Evolutionary conservation across 257 asterid genomes (phyloP), one percentile per base, ranked within the genome.

Genomic region (Solanum habrochaites): DNA sequence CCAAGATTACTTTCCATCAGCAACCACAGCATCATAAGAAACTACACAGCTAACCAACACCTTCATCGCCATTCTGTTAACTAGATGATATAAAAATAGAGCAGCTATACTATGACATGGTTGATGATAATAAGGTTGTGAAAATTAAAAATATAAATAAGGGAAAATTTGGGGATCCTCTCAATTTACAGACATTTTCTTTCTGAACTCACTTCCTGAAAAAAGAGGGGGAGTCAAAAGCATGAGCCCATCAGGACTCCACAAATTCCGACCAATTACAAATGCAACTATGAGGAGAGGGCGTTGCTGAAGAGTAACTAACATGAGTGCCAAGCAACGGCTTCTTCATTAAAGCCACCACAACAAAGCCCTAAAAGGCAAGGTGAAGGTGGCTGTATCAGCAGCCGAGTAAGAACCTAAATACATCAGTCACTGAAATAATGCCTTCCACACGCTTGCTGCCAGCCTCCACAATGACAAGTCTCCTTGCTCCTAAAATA

Each of bases 401-500:
- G 86, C 93, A 91, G 83, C 94, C 92, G 67, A 94, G 89, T 89
- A 94, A 89, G 92, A 93, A 94, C 77, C 86, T 90, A 91, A 94
- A 91, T 90, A 94, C 94, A 32, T 94, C 96, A 39, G 94, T 93
- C 86, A 92, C 86, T 12, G 96, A 92, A 85, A 94, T 90, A 56
- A 94, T 92, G 49, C 98, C 98, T 89, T 94, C 98, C 47, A 94
- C 94, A 2, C 95, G 96, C 90, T 91, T 94, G 87, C 95, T 93
- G 58, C 98, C 98, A 37, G 96, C 95, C 90, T 94, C 96, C 91
- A 94, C 98, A 47, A 94, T 92, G 11, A 94, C 92, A 71, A 94
- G 93, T 89, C 96, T 90, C 89, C 96, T 90, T 11, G 91, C 95
- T 85, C 98, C 96, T 94, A 83, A 89, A 89, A 90, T 21, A 80